Evolutionary conservation across 2,329 filamentous ascomycete genomes (phyloP).

Genomic region (Teratosphaeria destructans): DNA sequence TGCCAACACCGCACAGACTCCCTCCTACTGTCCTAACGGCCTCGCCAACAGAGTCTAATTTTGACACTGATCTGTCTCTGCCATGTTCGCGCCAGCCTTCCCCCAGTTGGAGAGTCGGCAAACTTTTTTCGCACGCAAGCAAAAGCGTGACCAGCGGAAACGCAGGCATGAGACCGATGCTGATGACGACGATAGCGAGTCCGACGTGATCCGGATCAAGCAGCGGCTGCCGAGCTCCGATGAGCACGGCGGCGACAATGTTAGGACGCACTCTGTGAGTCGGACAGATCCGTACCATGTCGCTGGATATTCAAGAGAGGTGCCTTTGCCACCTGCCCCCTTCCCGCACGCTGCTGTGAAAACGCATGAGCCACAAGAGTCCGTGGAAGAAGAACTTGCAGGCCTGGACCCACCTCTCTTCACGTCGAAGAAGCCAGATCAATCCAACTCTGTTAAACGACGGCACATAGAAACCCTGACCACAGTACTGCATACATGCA

Average conservation of each 20-base stretch:
- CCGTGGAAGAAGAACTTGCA: constrained; percentile 32
- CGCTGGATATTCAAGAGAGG: constrained; percentile 31
- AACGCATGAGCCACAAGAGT: constrained; percentile 4
- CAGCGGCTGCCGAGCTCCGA: not conserved
- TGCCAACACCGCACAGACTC: not conserved
- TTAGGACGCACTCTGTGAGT: constrained; percentile 13
- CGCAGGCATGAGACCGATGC: constrained; percentile 9
- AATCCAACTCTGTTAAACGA: constrained; percentile 29
- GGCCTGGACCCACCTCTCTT: constrained; percentile 33
- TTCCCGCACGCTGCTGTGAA: constrained; percentile 34
- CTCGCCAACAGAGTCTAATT: not conserved
- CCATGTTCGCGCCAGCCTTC: constrained; percentile 23
- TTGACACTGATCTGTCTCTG: not conserved
- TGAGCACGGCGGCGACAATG: not conserved
- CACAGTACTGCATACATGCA: constrained; percentile 59
- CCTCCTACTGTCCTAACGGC: not conserved
- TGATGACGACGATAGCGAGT: constrained; percentile 3
- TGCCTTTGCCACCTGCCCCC: constrained; percentile 29
- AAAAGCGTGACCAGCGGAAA: constrained; percentile 20
- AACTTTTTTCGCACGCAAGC: constrained; percentile 16
- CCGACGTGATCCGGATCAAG: not conserved
- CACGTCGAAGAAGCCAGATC: constrained; percentile 15
- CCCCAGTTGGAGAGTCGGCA: constrained; percentile 11
- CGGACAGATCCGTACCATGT: constrained; percentile 27
- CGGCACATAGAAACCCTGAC: constrained; percentile 58